Percentiles rank a stretch among this genome's conserved stretches.
Conservation (phyloP, 202 grass and related monocot genomes). For the Schoenoplectus triqueter region DNA sequence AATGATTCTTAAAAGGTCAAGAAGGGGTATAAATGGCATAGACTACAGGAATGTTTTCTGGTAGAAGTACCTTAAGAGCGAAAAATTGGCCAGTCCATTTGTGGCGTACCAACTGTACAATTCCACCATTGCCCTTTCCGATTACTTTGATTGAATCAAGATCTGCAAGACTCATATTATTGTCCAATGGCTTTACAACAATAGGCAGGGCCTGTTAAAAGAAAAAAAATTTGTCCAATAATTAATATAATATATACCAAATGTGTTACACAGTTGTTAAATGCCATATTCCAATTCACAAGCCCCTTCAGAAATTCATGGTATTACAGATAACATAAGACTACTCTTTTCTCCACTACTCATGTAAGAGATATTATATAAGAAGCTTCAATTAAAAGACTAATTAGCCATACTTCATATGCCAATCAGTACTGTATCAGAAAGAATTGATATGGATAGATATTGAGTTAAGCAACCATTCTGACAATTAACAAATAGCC, state of each 20-base stretch:
- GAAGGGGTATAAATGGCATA: neutral
- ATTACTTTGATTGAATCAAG: constrained; percentile 88
- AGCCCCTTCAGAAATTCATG: neutral
- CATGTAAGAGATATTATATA: neutral
- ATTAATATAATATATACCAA: neutral
- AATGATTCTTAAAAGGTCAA: constrained; percentile 26
- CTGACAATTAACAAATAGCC: no score
- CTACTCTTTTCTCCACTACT: neutral
- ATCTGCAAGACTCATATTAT: constrained; percentile 77
- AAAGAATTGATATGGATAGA: neutral
- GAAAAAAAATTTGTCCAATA: constrained; percentile 6
- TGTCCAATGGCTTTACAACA: constrained; percentile 58
- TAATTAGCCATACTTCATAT: neutral
- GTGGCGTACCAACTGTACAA: constrained; percentile 86
- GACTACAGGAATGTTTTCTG: neutral
- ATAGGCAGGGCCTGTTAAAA: constrained; percentile 52
- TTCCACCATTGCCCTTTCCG: constrained; percentile 83
- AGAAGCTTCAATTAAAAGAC: neutral
- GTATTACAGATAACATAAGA: neutral
- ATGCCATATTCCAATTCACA: neutral
- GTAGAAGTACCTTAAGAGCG: constrained; percentile 75
- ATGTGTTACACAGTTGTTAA: constrained; percentile 8
- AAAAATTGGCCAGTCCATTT: constrained; percentile 98
- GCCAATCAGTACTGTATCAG: neutral
- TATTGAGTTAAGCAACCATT: neutral